Percentiles rank a stretch among this genome's conserved stretches.
Conservation (phyloP, 2,329 filamentous ascomycete species). For the Talaromyces sp. region DNA sequence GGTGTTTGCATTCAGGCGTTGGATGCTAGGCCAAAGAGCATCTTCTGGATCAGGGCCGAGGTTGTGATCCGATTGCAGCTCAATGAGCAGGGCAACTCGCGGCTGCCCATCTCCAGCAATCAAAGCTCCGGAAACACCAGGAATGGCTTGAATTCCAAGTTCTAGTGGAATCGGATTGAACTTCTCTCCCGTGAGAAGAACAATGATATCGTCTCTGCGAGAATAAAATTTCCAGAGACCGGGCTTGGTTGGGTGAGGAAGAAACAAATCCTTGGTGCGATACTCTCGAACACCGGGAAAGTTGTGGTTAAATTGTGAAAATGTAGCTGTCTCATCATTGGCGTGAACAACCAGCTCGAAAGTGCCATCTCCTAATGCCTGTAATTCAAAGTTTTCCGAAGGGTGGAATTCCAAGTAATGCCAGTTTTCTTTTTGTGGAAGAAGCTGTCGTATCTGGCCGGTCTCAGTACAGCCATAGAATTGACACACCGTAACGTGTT, state of each 20-base stretch:
- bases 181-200: constrained; percentile 23
- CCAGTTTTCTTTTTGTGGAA: constrained; percentile 12
- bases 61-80: constrained; percentile 19
- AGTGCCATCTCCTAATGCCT: not conserved
- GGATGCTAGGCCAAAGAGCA: not conserved
- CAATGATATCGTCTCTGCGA: constrained; percentile 22
- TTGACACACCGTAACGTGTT: constrained; percentile 6
- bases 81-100: constrained; percentile 30
- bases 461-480: constrained; percentile 12
- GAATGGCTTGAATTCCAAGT: constrained; percentile 22
- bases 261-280: constrained; percentile 16
- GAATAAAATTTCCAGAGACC: constrained; percentile 13
- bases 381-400: not conserved
- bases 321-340: not conserved
- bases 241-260: constrained; percentile 13
- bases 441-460: constrained; percentile 14
- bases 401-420: constrained; percentile 15
- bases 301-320: constrained; percentile 1
- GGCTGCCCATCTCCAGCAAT: constrained; percentile 28
- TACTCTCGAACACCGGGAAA: constrained; percentile 15
- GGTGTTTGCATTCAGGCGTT: not conserved
- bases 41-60: not conserved
- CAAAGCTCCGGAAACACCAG: constrained; percentile 25
- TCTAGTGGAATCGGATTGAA: constrained; percentile 21
- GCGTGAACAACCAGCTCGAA: constrained; percentile 9